phyloP scores from a whole-genome alignment of 192 early-diverging fungal species.

The Neocallimastix lanati region DNA sequence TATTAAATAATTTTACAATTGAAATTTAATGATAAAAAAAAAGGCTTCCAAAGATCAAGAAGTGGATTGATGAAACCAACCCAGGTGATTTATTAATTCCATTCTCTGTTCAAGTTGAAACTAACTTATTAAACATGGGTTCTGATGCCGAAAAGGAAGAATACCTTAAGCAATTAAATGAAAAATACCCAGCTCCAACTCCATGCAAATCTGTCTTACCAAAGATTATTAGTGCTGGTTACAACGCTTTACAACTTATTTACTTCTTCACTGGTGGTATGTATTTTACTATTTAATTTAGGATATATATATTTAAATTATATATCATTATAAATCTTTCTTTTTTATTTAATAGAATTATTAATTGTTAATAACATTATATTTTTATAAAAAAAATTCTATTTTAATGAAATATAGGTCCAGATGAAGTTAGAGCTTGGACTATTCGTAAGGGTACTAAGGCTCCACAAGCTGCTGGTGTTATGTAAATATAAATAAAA shows the following conservation, averaged over 20 bases:
- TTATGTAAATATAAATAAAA: slow-evolving; percentile 41
- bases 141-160: slow-evolving; percentile 31
- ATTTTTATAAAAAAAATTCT: too few species aligned
- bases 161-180: slow-evolving; percentile 43
- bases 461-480: slow-evolving; percentile 80
- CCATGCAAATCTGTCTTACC: slow-evolving; percentile 42
- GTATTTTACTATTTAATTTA: neutral
- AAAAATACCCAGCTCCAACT: slow-evolving; percentile 19
- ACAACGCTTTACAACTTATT: slow-evolving; percentile 62
- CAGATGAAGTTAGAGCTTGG: slow-evolving; percentile 83
- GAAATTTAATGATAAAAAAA: too few species aligned
- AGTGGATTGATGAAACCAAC: slow-evolving; percentile 82
- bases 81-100: slow-evolving; percentile 58
- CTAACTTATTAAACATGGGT: slow-evolving; percentile 25
- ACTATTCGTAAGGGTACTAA: slow-evolving; percentile 64
- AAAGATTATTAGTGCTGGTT: slow-evolving; percentile 86
- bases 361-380: too few species aligned
- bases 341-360: too few species aligned
- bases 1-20: too few species aligned
- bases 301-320: too few species aligned
- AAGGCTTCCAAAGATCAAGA: slow-evolving; percentile 61
- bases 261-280: slow-evolving; percentile 36
- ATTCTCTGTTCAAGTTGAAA: slow-evolving; percentile 71
- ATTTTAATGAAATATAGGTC: slow-evolving; percentile 46
- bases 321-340: too few species aligned